Evolutionary conservation across 2,329 filamentous ascomycete genomes (phyloP), one percentile per base, ranked within the genome.

Genomic region (Teratosphaeriaceae sp.): DNA sequence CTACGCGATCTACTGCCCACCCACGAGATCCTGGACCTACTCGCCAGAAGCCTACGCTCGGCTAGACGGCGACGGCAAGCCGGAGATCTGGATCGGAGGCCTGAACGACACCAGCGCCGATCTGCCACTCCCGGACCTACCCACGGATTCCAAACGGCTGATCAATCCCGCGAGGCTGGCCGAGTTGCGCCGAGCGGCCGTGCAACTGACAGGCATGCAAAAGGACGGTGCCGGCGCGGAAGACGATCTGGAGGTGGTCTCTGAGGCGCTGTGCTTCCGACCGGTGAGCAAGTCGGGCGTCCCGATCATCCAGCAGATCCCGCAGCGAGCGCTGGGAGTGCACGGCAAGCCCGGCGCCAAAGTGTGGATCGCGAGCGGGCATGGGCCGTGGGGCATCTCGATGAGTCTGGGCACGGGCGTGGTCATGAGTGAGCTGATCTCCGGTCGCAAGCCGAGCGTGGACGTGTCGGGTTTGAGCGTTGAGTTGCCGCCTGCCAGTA

Each of bases 21-120:
- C 35, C 4, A 38, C 35, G 12, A 38, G n/a, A 15, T 22, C 19
- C 3, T 38, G 35, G 35, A 38, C 19, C 3, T 38, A 38, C 35
- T 38, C 35, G n/a, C 35, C 35, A 23, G 35, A 38, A 24, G 35
- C 35, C n/a, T 38, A 38, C 16, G 35, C 35, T 8, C 35, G 35
- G 5, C n/a, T 38, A 8, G 35, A 26, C 8, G 20, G 20, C 4
- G 22, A 38, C 20, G 35, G 35, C 5, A 38, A 38, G 18, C 35
- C 35, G 6, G 35, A 38, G n/a, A 38, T 38, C 4, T 38, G 35
- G 35, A 38, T 38, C 16, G 35, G 35, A 4, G 35, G 35, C 9
- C 35, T 38, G 12, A 38, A 38, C 35, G 22, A 38, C 19, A 38
- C n/a, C 11, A 38, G 35, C n/a, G 19, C 35, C 11, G 35, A 38